These are phyloP conservation scores for Mucor racemosus DNA, from an alignment of 371 early-diverging fungal genomes.

Conservation along the genomic window DNA sequence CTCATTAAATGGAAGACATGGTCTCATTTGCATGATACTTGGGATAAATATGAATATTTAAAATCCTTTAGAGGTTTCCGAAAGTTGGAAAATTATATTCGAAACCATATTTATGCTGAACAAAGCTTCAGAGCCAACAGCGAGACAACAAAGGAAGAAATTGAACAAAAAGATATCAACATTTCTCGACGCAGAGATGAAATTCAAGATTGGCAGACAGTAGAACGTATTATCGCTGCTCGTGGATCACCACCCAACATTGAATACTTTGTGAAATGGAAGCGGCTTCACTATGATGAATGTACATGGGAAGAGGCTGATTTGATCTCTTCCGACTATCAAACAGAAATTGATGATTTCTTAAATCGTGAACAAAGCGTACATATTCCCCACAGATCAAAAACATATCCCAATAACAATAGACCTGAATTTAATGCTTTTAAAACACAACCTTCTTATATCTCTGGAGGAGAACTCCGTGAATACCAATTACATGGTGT, in stretches of 20 bases:
- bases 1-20: conserved; percentile 93
- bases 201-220: conserved; percentile 81
- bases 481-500: conserved; percentile 98
- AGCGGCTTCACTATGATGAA: conserved; percentile 83
- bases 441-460: conserved; percentile 80
- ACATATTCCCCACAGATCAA: conserved; percentile 75
- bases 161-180: conserved; percentile 86
- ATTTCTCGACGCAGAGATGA: conserved; percentile 81
- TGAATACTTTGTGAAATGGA: conserved; percentile 95
- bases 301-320: conserved; percentile 91
- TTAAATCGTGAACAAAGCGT: conserved; percentile 77
- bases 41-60: conserved; percentile 78
- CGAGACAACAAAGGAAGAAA: conserved; percentile 79
- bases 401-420: conserved; percentile 49
- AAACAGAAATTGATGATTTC: conserved; percentile 85
- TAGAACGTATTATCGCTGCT: conserved; percentile 87
- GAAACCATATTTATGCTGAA: conserved; percentile 68
- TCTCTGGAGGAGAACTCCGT: conserved; percentile 90
- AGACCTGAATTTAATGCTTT: conserved; percentile 82
- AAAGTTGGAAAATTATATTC: conserved; percentile 89
- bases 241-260: conserved; percentile 52
- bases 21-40: conserved; percentile 92
- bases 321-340: conserved; percentile 63
- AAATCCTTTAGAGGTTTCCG: conserved; percentile 82
- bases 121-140: conserved; percentile 67